Base-by-base conservation (phyloP, 371 early-diverging fungal genomes). In the Phascolomyces articulosus region DNA sequence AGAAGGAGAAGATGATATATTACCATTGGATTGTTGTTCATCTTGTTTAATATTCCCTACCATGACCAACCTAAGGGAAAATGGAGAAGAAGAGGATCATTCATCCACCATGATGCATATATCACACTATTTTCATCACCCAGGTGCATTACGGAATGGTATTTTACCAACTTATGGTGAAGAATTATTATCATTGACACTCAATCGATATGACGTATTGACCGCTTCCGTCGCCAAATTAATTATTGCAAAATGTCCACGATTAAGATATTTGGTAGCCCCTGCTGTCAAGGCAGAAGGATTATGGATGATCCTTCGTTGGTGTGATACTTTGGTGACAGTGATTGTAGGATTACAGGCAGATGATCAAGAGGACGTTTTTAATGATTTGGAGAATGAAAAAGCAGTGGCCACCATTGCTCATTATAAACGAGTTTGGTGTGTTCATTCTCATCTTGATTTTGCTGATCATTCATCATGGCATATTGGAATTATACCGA, bases 401-500 rank as follows among this genome's bases (percentile, higher is more conserved):
- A 63, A 58, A 26, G 77, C 78, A 0, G 79, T 81, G 6, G 71
- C 66, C 34, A 74, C 77, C 7, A 66, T 81, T 16, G 65, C 69
- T 34, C 65, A 66, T 18, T 74, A 81, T 53, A 76, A 74, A 63
- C 63, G 82, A 41, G 82, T 81, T 8, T 81, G 77, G 82, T 78
- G 77, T 61, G 69, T 81, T 2, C 82, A 81, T 58, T 51, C 61
- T 13, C 48, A 63, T 20, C 23, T 49, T 44, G 41, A 53, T 44
- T 47, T 54, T 38, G 56, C 40, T 20, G 40, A 10, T 66, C 38
- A 48, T 13, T 70, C 68, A 64, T 70, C 71, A 48, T 80, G 82
- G 82, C 82, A 81, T 68, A 76, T 81, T 55, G 82, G 82, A 20
- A 78, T 81, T 49, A 63, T 76, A 49, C 82, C 78, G 15, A 77